These are phyloP conservation scores for Wickerhamiella brachini DNA, from an alignment of 805 yeast genomes.

Conservation along the genomic window DNA sequence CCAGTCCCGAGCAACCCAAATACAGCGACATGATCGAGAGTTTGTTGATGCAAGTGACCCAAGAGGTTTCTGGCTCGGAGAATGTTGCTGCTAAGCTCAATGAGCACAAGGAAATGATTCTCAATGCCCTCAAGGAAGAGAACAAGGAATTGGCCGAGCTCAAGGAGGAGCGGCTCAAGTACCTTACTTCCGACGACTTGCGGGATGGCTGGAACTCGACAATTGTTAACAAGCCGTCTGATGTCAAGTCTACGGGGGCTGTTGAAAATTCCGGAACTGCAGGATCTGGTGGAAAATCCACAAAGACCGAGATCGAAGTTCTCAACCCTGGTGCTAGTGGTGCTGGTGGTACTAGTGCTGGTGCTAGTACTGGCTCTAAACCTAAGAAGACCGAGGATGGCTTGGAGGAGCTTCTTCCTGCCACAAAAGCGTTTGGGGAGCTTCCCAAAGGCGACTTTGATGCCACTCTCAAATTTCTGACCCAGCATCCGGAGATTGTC, in stretches of 20 bases:
- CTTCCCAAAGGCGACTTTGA: slow-evolving; percentile 37
- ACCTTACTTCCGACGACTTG: slow-evolving; percentile 81
- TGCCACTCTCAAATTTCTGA: slow-evolving; percentile 38
- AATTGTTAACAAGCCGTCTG: slow-evolving; percentile 43
- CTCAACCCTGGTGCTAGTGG: slow-evolving; percentile 19
- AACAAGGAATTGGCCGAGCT: slow-evolving; percentile 52
- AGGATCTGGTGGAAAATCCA: slow-evolving; percentile 15
- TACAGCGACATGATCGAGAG: slow-evolving; percentile 91
- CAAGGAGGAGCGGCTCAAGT: slow-evolving; percentile 52
- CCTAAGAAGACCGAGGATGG: slow-evolving; percentile 17
- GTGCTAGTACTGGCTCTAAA: neutral
- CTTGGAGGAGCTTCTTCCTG: slow-evolving; percentile 34
- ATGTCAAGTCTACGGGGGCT: neutral
- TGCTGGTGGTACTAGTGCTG: neutral
- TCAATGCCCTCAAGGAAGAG: slow-evolving; percentile 51
- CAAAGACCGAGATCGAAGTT: slow-evolving; percentile 23
- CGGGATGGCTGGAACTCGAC: slow-evolving; percentile 87
- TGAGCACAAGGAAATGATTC: slow-evolving; percentile 40
- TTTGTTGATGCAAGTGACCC: slow-evolving; percentile 60
- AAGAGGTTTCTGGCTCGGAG: slow-evolving; percentile 35
- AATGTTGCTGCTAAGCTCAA: slow-evolving; percentile 27
- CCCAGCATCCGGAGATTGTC: slow-evolving; percentile 49
- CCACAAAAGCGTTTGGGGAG: slow-evolving; percentile 50
- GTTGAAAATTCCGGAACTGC: slow-evolving; percentile 19
- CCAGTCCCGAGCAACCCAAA: slow-evolving; percentile 29